Percentiles rank a stretch among this genome's conserved stretches.
Evolutionary conservation across 139 green algal species (phyloP).

Genomic region (Micractinium sp.): DNA sequence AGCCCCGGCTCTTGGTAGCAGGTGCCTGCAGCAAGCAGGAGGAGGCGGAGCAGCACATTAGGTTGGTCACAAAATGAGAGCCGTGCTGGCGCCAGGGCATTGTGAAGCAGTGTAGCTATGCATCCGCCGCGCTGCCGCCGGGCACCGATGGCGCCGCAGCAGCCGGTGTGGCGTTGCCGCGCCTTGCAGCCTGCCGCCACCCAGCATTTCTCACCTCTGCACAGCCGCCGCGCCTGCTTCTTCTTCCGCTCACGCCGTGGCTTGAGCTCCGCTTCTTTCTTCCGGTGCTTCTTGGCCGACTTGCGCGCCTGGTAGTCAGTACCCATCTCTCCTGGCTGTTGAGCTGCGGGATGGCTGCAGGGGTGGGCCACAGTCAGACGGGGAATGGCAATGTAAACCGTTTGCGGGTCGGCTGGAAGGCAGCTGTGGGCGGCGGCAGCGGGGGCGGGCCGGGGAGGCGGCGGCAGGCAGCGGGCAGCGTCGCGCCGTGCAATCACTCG

Average conservation of each 20-base stretch:
- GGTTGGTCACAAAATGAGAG: too few relatives aligned
- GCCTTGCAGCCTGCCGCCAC: too few relatives aligned
- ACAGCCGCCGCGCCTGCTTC: slow-evolving; percentile 53
- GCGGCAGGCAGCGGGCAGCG: not conserved
- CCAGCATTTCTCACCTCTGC: not conserved
- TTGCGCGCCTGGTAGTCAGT: slow-evolving; percentile 71
- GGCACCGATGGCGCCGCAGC: too few relatives aligned
- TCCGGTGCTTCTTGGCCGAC: slow-evolving; percentile 65
- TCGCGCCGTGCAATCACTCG: not conserved
- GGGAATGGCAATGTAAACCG: not conserved
- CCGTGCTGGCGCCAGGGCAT: too few relatives aligned
- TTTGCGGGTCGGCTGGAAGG: too few relatives aligned
- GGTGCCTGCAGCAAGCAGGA: slow-evolving; percentile 2
- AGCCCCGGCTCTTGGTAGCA: slow-evolving; percentile 54
- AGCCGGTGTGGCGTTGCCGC: too few relatives aligned
- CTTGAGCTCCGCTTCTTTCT: slow-evolving; percentile 37
- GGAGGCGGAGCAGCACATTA: too few relatives aligned
- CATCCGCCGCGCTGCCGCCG: too few relatives aligned
- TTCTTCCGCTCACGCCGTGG: slow-evolving; percentile 39
- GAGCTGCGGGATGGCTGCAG: not conserved
- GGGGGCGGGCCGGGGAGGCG: too few relatives aligned
- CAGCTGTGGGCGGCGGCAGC: not conserved
- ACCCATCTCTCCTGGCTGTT: slow-evolving; percentile 51
- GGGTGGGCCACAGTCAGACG: not conserved
- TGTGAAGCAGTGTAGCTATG: too few relatives aligned